Conservation (phyloP, 2,329 filamentous ascomycete species). For the Sporothrix dimorphospora region DNA sequence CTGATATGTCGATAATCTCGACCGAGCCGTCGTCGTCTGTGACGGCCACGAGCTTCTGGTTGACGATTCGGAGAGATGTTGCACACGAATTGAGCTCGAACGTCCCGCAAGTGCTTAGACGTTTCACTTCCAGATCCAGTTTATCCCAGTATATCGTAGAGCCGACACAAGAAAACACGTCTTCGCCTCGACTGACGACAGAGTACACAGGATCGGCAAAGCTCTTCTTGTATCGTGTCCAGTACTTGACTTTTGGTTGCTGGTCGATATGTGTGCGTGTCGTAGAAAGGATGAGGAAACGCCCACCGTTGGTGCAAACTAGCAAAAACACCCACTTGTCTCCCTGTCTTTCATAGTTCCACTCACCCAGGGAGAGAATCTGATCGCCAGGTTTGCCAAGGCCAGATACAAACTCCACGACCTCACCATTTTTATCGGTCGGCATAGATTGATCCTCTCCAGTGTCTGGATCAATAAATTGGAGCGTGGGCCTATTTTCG, state of each 20-base stretch:
- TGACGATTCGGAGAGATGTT: slow-evolving; percentile 51
- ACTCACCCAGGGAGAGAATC: slow-evolving; percentile 65
- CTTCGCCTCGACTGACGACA: slow-evolving; percentile 57
- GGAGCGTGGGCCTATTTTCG: slow-evolving; percentile 51
- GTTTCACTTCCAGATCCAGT: slow-evolving; percentile 56
- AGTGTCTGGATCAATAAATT: slow-evolving; percentile 60
- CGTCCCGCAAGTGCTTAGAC: slow-evolving; percentile 51
- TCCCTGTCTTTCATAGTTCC: slow-evolving; percentile 61
- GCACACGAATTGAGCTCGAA: slow-evolving; percentile 59
- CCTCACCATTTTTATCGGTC: slow-evolving; percentile 46
- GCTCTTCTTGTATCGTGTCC: slow-evolving; percentile 54
- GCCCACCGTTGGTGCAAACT: slow-evolving; percentile 58
- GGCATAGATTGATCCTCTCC: slow-evolving; percentile 56
- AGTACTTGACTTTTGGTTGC: slow-evolving; percentile 51
- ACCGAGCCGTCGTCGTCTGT: slow-evolving; percentile 57
- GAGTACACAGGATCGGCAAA: slow-evolving; percentile 57
- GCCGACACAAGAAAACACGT: slow-evolving; percentile 61
- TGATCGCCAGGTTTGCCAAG: slow-evolving; percentile 61
- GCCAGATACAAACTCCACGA: slow-evolving; percentile 55
- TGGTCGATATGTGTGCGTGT: slow-evolving; percentile 38
- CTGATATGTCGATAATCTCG: slow-evolving; percentile 50
- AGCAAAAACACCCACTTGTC: slow-evolving; percentile 66
- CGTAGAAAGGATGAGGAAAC: slow-evolving; percentile 60
- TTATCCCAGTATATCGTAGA: slow-evolving; percentile 58
- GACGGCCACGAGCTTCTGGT: slow-evolving; percentile 55